Evolutionary conservation across 352 stramenopile species (phyloP), one percentile per base, ranked within the genome.

Genomic region (Pythium chondricola): DNA sequence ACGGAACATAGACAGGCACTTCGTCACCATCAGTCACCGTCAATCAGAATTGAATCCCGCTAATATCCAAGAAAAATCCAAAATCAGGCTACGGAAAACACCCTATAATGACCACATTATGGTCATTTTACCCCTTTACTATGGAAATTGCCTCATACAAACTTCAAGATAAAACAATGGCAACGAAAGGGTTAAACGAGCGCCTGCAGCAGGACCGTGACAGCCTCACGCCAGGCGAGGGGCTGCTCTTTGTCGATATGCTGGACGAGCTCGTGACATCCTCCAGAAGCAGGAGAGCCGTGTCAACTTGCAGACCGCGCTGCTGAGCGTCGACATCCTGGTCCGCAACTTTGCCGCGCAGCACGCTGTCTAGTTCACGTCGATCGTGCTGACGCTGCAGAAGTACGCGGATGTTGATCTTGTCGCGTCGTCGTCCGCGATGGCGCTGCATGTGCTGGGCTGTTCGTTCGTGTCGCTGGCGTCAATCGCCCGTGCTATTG

Each of bases 241-340:
- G 76, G 55, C 56, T 93, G 39, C 58, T 93, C 8, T 93, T 93
- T 49, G 73, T 95, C 13, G 84, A 95, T 42, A 93, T 95, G 83
- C 51, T 95, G 16, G 80, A 88, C 29, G 80, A 92, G 48, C 64
- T 95, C 17, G 65, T 33, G 42, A 43, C 8, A 84, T 92, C 16
- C 51, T 95, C 16, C 56, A 62, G 26, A 86, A 93, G 38, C 41
- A 48, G 2, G 77, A 92, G 48, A 85, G 75, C 67, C 85, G 63
- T 27, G 67, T 85, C 6, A 91, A 90, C 47, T 72, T 90, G 30
- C 84, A 93, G 65, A 93, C 79, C 2, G 84, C 84, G 24, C 52
- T 93, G 44, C 56, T 95, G 4, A 91, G 77, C 27, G 77, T 95
- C 7, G 79, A 93, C 42, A 90, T 95, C 33, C 45, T 95, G 31